phyloP scores from a whole-genome alignment of 1,139 yeast genomes.

The Suhomyces coccinellae region DNA sequence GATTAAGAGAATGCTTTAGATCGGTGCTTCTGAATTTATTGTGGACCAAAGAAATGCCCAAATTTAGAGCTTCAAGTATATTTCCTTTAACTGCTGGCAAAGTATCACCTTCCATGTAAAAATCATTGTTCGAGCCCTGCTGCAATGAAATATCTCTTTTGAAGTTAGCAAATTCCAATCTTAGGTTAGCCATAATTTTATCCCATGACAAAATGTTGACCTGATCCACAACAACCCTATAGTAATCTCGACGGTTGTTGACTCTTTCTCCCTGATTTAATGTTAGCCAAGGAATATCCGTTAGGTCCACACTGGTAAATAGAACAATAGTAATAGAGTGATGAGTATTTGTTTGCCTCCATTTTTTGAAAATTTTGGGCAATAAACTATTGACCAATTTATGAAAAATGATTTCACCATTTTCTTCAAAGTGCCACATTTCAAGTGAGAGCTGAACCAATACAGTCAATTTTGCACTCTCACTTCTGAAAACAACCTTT shows the following conservation, averaged over 20 bases:
- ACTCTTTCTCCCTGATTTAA: constrained; percentile 74
- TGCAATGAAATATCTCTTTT: constrained; percentile 67
- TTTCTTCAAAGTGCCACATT: constrained; percentile 98
- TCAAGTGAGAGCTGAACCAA: constrained; percentile 88
- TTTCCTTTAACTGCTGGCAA: constrained; percentile 91
- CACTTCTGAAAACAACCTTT: constrained; percentile 82
- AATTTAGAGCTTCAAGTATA: constrained; percentile 78
- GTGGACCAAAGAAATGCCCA: constrained; percentile 77
- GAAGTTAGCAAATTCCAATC: constrained; percentile 84
- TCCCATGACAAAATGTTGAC: constrained; percentile 87
- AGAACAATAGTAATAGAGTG: constrained; percentile 90
- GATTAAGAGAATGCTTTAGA: constrained; percentile 80
- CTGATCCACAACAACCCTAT: constrained; percentile 93
- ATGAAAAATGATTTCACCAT: constrained; percentile 91
- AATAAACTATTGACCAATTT: constrained; percentile 86
- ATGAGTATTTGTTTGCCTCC: constrained; percentile 85
- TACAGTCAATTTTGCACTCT: constrained; percentile 80
- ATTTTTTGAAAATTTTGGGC: constrained; percentile 83
- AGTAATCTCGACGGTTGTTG: constrained; percentile 71
- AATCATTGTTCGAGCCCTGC: constrained; percentile 36
- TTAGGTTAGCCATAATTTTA: constrained; percentile 81
- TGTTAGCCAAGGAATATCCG: constrained; percentile 54
- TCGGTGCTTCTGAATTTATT: constrained; percentile 86
- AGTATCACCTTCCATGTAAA: constrained; percentile 54
- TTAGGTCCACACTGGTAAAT: constrained; percentile 76